phyloP scores from a whole-genome alignment of 2,329 filamentous ascomycete genomes.

The Allantophomopsis cytisporea region DNA sequence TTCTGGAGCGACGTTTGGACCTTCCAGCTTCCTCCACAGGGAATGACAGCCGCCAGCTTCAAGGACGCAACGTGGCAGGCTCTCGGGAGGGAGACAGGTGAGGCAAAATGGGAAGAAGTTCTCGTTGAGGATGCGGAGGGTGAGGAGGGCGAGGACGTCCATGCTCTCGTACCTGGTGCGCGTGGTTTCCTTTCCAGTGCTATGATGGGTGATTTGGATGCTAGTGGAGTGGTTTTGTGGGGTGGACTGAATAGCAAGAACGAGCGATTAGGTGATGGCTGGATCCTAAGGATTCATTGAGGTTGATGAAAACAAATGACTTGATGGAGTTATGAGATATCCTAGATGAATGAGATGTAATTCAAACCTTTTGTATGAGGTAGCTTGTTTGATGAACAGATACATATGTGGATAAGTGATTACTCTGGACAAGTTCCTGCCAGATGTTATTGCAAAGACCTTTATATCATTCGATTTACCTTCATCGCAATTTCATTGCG shows the following conservation, averaged over 20 bases:
- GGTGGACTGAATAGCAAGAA: conserved; percentile 41
- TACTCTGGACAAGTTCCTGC: too few species aligned
- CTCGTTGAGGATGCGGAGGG: conserved; percentile 30
- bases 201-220: conserved; percentile 42
- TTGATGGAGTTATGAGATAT: too few species aligned
- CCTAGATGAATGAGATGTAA: too few species aligned
- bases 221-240: conserved; percentile 43
- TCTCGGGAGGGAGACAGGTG: conserved; percentile 36
- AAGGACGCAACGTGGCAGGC: conserved; percentile 39
- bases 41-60: conserved; percentile 39
- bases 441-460: too few species aligned
- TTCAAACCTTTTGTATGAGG: too few species aligned
- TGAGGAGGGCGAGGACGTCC: conserved; percentile 28
- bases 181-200: conserved; percentile 45
- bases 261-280: conserved; percentile 42
- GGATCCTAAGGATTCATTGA: conserved; percentile 39
- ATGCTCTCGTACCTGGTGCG: conserved; percentile 30
- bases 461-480: too few species aligned
- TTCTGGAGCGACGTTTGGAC: conserved; percentile 50
- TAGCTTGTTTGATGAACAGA: too few species aligned
- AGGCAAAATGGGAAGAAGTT: conserved; percentile 44
- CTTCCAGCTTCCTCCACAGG: conserved; percentile 43
- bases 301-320: not conserved
- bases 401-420: too few species aligned
- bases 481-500: too few species aligned